Conservation (phyloP, 2,329 filamentous ascomycete genomes). For the Cladosporium sp. region DNA sequence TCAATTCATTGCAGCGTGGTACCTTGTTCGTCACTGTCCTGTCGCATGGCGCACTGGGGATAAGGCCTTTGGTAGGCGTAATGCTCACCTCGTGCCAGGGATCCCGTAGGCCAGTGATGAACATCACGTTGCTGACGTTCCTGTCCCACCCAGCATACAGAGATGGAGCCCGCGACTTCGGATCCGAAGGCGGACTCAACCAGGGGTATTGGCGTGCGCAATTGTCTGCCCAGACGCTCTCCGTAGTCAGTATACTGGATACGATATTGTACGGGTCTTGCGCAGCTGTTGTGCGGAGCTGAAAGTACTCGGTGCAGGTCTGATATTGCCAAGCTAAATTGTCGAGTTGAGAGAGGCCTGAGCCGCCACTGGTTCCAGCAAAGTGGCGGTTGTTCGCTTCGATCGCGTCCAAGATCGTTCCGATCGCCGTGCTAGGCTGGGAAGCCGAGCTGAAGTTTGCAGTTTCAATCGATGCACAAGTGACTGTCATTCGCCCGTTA, state of each 20-base stretch:
- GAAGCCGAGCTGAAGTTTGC: not conserved
- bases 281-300: conserved; percentile 25
- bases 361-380: not conserved
- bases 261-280: conserved; percentile 24
- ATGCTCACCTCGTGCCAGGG: conserved; percentile 26
- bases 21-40: conserved; percentile 20
- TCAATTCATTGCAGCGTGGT: conserved; percentile 23
- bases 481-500: not conserved
- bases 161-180: conserved; percentile 20
- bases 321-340: conserved; percentile 25
- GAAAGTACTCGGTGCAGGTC: conserved; percentile 27
- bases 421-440: not conserved
- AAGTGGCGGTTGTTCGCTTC: conserved; percentile 24
- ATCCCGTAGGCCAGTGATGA: conserved; percentile 24
- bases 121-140: conserved; percentile 27
- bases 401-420: conserved; percentile 22
- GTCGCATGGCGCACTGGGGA: conserved; percentile 19
- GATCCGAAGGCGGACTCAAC: conserved; percentile 17
- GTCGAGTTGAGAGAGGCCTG: conserved; percentile 7
- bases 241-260: conserved; percentile 20
- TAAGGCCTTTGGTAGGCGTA: conserved; percentile 19
- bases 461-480: not conserved
- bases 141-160: conserved; percentile 27
- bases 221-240: conserved; percentile 17
- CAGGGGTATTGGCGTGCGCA: conserved; percentile 24